Evolutionary conservation across 2,329 filamentous ascomycete species (phyloP).

Genomic region (Paraconiothyrium sp.): DNA sequence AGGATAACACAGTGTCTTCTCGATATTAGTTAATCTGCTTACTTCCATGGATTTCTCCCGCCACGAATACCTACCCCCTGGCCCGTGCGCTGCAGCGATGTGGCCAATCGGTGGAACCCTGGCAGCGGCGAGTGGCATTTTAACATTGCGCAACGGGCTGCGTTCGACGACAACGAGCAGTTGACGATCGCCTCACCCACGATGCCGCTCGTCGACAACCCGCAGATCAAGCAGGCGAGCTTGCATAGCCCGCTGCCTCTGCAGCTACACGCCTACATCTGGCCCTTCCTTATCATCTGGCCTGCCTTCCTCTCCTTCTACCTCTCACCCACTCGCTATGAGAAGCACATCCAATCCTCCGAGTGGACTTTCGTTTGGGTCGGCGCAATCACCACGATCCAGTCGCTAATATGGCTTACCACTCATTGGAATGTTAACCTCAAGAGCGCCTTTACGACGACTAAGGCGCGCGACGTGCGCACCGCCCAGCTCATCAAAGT

Average conservation of each 20-base stretch:
- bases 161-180: conserved; percentile 4
- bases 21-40: too few relatives aligned
- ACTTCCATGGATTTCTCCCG: neutral
- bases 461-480: conserved; percentile 72
- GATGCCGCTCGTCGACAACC: conserved; percentile 83
- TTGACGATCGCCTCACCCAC: conserved; percentile 28
- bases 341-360: conserved; percentile 88
- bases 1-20: too few relatives aligned
- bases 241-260: conserved; percentile 86
- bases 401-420: conserved; percentile 91
- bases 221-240: conserved; percentile 87
- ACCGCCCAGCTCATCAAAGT: conserved; percentile 91
- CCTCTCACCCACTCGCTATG: conserved; percentile 82
- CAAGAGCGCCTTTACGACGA: conserved; percentile 81
- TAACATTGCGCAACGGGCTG: conserved; percentile 7
- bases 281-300: conserved; percentile 93
- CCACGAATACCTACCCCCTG: neutral
- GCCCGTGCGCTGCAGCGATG: conserved; percentile 1
- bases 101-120: conserved; percentile 14
- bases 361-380: conserved; percentile 99
- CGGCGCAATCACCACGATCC: conserved; percentile 84
- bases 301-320: conserved; percentile 91
- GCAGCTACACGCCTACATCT: conserved; percentile 86
- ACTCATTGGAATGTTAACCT: conserved; percentile 98
- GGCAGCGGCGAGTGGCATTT: conserved; percentile 9